phyloP scores from a whole-genome alignment of 1,284 basidiomycete species.

The Pseudozyma sp. region DNA sequence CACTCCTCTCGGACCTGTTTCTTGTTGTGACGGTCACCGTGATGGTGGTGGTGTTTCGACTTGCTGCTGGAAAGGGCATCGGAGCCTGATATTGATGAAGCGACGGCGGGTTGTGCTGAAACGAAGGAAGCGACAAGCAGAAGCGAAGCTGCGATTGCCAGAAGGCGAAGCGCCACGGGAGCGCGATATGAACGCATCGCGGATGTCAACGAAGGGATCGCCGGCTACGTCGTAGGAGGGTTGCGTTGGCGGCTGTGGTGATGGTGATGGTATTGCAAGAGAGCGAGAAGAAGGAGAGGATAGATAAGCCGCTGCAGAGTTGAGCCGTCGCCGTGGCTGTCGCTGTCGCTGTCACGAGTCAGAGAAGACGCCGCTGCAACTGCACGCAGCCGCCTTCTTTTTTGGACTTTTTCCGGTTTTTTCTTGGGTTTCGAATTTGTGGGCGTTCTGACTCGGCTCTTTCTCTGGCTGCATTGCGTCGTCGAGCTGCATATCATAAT shows the following conservation, averaged over 20 bases:
- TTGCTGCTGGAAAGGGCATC: slow-evolving; percentile 14
- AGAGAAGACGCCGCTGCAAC: not conserved
- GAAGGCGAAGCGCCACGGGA: slow-evolving; percentile 19
- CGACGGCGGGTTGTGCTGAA: slow-evolving; percentile 8
- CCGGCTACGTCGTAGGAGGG: not conserved
- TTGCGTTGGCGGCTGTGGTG: slow-evolving; percentile 6
- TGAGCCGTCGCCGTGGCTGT: not conserved
- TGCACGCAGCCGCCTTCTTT: not conserved
- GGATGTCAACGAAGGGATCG: slow-evolving; percentile 2
- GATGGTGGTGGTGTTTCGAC: slow-evolving; percentile 11
- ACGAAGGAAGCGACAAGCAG: slow-evolving; percentile 19
- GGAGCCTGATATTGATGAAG: slow-evolving; percentile 16
- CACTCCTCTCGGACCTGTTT: slow-evolving; percentile 42
- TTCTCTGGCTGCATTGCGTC: slow-evolving; percentile 1
- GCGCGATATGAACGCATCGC: slow-evolving; percentile 27
- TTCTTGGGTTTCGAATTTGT: slow-evolving; percentile 1
- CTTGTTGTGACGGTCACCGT: slow-evolving; percentile 8
- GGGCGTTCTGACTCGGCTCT: not conserved
- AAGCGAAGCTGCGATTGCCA: slow-evolving; percentile 27
- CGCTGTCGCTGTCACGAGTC: not conserved
- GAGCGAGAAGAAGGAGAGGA: slow-evolving; percentile 2
- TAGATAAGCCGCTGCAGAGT: slow-evolving; percentile 4
- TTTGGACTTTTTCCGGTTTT: not conserved
- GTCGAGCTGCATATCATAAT: slow-evolving; percentile 7
- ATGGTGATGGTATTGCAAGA: not conserved